A percentile compares a stretch with the other conserved stretches of the same genome.
Conservation (phyloP, 495 filamentous ascomycete genomes). For the Elasticomyces elasticus region DNA sequence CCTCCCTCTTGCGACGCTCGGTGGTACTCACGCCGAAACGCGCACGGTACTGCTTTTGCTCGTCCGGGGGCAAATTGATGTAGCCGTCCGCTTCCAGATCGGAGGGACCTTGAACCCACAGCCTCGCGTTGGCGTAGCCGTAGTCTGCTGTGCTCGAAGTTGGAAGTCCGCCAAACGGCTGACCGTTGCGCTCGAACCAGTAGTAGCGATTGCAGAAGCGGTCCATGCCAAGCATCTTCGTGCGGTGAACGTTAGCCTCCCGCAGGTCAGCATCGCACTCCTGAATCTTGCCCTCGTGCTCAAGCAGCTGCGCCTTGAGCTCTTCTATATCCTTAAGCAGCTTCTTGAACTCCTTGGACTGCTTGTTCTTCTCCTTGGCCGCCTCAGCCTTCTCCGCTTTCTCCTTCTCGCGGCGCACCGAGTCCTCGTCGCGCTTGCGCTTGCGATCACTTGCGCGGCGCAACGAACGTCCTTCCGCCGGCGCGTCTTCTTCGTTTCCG, state of each 20-base stretch:
- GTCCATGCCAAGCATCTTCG: slow-evolving; percentile 79
- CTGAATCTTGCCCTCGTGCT: slow-evolving; percentile 73
- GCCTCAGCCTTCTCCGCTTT: slow-evolving; percentile 65
- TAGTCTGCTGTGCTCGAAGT: slow-evolving; percentile 78
- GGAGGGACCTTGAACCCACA: slow-evolving; percentile 95
- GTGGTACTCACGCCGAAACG: slow-evolving; percentile 71
- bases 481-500: slow-evolving; percentile 51
- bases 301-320: slow-evolving; percentile 65
- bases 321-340: slow-evolving; percentile 79
- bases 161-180: slow-evolving; percentile 87
- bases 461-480: slow-evolving; percentile 53
- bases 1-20: slow-evolving; percentile 77
- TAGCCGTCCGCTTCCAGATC: slow-evolving; percentile 77
- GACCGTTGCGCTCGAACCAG: slow-evolving; percentile 98
- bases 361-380: slow-evolving; percentile 71
- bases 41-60: slow-evolving; percentile 48
- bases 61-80: slow-evolving; percentile 63
- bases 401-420: slow-evolving; percentile 47
- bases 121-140: slow-evolving; percentile 81
- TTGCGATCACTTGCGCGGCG: slow-evolving; percentile 62
- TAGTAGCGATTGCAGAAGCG: slow-evolving; percentile 97
- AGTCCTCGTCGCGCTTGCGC: slow-evolving; percentile 62
- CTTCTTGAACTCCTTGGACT: slow-evolving; percentile 68
- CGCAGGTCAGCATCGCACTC: slow-evolving; percentile 82
- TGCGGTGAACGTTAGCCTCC: slow-evolving; percentile 85